These are phyloP conservation scores for Pinus tabuliformis DNA, from an alignment of 75 land plant genomes.

Conservation along the genomic window DNA sequence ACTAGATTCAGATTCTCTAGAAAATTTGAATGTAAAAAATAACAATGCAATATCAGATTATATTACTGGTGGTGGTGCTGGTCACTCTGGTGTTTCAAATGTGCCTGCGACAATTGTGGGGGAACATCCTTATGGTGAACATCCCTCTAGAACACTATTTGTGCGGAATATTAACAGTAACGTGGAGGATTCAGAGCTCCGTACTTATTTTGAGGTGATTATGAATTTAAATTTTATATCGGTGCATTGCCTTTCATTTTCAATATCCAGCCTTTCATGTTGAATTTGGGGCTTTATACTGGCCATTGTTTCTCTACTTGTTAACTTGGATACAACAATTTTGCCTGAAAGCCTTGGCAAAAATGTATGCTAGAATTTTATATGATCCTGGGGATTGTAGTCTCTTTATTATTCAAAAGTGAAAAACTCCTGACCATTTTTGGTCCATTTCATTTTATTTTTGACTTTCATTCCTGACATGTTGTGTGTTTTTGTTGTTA, in stretches of 20 bases:
- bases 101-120: constrained; percentile 75
- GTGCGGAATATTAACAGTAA: constrained; percentile 83
- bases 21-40: constrained; percentile 35
- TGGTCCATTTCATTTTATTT: background rate
- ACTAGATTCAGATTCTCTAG: constrained; percentile 62
- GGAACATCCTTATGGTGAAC: constrained; percentile 97
- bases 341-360: background rate
- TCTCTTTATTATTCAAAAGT: background rate
- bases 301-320: background rate
- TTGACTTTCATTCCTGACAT: background rate
- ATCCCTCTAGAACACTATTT: constrained; percentile 90
- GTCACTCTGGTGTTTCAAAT: constrained; percentile 46
- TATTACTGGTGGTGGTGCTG: constrained; percentile 30
- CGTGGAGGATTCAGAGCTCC: constrained; percentile 80
- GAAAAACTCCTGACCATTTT: background rate
- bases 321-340: background rate
- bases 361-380: too few relatives aligned
- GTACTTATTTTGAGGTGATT: constrained; percentile 68
- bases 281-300: background rate
- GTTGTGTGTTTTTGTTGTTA: background rate
- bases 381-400: too few relatives aligned
- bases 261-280: background rate
- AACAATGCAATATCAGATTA: constrained; percentile 40
- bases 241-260: constrained; percentile 3
- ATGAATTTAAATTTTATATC: background rate